Evolutionary conservation across 2,329 filamentous ascomycete species (phyloP).

Genomic region (Pseudovirgaria hyperparasitica): DNA sequence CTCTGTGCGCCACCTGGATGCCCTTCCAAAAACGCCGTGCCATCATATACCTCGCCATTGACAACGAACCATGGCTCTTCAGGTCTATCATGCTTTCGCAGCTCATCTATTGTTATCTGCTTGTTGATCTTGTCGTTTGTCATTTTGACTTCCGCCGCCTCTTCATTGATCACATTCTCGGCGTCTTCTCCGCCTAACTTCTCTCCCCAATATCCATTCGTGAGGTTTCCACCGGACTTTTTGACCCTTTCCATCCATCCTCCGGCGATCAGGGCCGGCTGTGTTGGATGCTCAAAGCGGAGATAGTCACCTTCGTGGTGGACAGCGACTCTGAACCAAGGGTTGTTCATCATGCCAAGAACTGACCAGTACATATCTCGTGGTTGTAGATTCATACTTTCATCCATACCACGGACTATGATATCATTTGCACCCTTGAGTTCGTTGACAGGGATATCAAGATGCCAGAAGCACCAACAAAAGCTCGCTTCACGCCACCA

Average conservation of each 20-base stretch:
- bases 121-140: constrained; percentile 53
- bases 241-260: constrained; percentile 94
- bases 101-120: constrained; percentile 56
- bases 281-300: constrained; percentile 79
- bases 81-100: constrained; percentile 54
- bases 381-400: constrained; percentile 74
- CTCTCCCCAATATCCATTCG: constrained; percentile 79
- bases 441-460: constrained; percentile 52
- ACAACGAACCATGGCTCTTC: constrained; percentile 75
- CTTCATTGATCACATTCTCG: constrained; percentile 31
- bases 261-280: constrained; percentile 61
- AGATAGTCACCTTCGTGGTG: constrained; percentile 51
- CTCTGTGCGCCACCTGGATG: constrained; percentile 81
- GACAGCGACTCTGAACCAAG: constrained; percentile 77
- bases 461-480: constrained; percentile 87
- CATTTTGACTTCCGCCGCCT: constrained; percentile 60
- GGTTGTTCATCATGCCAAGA: constrained; percentile 96
- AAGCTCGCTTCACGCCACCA: constrained; percentile 70
- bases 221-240: constrained; percentile 64
- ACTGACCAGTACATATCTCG: constrained; percentile 95
- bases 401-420: constrained; percentile 79
- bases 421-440: constrained; percentile 57
- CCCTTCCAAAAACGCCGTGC: constrained; percentile 62
- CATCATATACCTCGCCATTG: constrained; percentile 80
- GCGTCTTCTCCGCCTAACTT: constrained; percentile 41